Evolutionary conservation across 2,329 filamentous ascomycete genomes (phyloP), one percentile per base, ranked within the genome.

Genomic region (Phoma sp.): DNA sequence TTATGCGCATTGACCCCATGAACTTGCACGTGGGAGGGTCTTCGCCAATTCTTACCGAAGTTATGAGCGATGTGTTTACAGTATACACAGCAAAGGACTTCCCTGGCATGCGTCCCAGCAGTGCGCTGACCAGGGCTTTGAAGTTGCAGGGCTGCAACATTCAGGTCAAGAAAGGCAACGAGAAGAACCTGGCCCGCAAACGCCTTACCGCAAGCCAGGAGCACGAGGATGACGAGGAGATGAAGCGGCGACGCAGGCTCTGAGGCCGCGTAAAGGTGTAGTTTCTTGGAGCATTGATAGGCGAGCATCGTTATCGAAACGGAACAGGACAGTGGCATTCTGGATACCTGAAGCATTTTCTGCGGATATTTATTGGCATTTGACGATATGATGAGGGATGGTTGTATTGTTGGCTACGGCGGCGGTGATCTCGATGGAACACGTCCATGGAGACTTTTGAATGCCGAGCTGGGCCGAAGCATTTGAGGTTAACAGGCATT

Each of bases 71-170:
- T 13, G 78, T 86, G n/a, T 93, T 95, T 68, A 86, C 84, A 10
- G 90, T 93, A 7, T 93, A 89, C 72, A 92, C 88, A 38, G 90
- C 90, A 38, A 95, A 93, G 70, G 90, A 93, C 68, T 95, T 95
- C 56, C 89, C 89, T 0, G 90, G 90, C 5, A 95, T 95, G 90
- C 82, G 87, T 52, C 86, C 89, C 1, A 92, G 89, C 71, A 92
- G 89, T 24, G 79, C 83, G 14, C 76, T 95, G 33, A 90, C 90
- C 1, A 89, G 89, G 71, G 81, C 83, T 29, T 77, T 95, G 52
- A 90, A 91, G 72, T 82, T 89, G 65, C 90, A 93, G 75, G 90
- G 90, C 4, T 90, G 90, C 66, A 86, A 91, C 44, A 92, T 95
- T 57, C 90, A 90, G 32, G 90, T 93, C 58, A 93, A 93, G 77